Evolutionary conservation across 768 basidiomycete species (phyloP).

Genomic region (Panus rudis): DNA sequence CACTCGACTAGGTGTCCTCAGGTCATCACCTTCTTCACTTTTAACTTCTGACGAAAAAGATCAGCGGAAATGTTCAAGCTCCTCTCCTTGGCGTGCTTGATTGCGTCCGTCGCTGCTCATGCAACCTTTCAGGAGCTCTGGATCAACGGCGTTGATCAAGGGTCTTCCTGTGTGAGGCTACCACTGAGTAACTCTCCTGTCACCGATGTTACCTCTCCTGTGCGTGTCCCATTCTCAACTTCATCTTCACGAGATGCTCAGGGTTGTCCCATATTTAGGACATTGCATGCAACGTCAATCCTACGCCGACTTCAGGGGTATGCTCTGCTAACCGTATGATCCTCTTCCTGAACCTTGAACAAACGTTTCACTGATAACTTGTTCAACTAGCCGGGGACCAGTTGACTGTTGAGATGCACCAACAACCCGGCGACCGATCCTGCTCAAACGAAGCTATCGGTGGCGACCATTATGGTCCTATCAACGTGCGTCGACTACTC

Average conservation of each 20-base stretch:
- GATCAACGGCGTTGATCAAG: constrained; percentile 44
- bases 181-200: constrained; percentile 42
- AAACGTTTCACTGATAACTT: neutral
- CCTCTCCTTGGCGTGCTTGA: constrained; percentile 28
- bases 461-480: constrained; percentile 44
- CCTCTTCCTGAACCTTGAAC: neutral
- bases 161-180: constrained; percentile 37
- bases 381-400: constrained; percentile 32
- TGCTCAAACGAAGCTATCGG: constrained; percentile 44
- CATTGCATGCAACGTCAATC: constrained; percentile 40
- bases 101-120: constrained; percentile 38
- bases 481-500: constrained; percentile 26
- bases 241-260: neutral
- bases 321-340: constrained; percentile 36
- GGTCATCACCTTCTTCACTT: neutral
- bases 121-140: constrained; percentile 50
- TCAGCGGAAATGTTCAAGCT: constrained; percentile 24
- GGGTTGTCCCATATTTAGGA: constrained; percentile 22
- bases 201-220: constrained; percentile 30
- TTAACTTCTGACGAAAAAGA: neutral
- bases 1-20: neutral
- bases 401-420: constrained; percentile 49
- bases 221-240: constrained; percentile 14
- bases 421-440: constrained; percentile 39
- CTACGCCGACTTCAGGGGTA: constrained; percentile 27